These are phyloP conservation scores for Leccinum fibrillosum DNA, from an alignment of 768 basidiomycete species.

Conservation along the genomic window DNA sequence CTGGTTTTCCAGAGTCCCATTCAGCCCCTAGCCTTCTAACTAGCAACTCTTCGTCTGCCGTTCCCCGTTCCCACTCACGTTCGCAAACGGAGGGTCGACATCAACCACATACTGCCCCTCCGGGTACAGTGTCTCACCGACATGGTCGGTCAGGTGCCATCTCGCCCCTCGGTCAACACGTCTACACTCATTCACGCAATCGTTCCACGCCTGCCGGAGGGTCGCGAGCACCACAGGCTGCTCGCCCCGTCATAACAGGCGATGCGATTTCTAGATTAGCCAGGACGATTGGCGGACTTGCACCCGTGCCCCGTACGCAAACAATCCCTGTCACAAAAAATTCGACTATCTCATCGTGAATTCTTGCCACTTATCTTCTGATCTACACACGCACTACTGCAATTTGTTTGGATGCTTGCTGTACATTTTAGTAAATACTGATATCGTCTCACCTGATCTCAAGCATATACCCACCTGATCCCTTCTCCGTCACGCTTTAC, in stretches of 20 bases:
- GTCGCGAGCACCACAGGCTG: slow-evolving; percentile 42
- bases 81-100: slow-evolving; percentile 55
- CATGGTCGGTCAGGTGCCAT: slow-evolving; percentile 44
- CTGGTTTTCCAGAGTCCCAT: slow-evolving; percentile 34
- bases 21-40: slow-evolving; percentile 37
- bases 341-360: slow-evolving; percentile 25
- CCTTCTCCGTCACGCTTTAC: not conserved
- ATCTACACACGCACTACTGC: slow-evolving; percentile 12
- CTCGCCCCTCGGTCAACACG: slow-evolving; percentile 39
- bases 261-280: slow-evolving; percentile 68
- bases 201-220: slow-evolving; percentile 56
- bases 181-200: slow-evolving; percentile 46
- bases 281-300: slow-evolving; percentile 51
- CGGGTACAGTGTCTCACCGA: slow-evolving; percentile 23
- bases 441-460: slow-evolving; percentile 13
- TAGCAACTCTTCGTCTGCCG: slow-evolving; percentile 26
- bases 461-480: slow-evolving; percentile 20
- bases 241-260: slow-evolving; percentile 68
- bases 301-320: slow-evolving; percentile 24
- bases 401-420: slow-evolving; percentile 11
- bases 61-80: slow-evolving; percentile 43
- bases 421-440: slow-evolving; percentile 12
- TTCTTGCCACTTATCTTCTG: slow-evolving; percentile 5
- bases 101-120: slow-evolving; percentile 28
- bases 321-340: slow-evolving; percentile 26